phyloP scores from a whole-genome alignment of 2,329 filamentous ascomycete genomes.

The Curvularia sp. region DNA sequence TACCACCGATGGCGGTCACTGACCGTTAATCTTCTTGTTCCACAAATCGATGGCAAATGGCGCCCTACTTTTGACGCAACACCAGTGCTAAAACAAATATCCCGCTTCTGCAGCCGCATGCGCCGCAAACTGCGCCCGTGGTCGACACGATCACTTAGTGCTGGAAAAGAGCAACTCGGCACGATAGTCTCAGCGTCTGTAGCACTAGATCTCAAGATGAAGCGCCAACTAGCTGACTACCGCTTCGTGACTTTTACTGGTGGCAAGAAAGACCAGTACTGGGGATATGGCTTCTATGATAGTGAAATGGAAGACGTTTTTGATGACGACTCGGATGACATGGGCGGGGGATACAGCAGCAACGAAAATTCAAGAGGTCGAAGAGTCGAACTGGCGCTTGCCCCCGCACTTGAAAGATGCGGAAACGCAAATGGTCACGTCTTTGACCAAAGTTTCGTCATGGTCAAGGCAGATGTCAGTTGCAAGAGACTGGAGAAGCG shows the following conservation, averaged over 20 bases:
- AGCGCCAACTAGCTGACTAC: conserved; percentile 47
- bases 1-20: conserved; percentile 48
- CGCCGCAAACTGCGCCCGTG: conserved; percentile 44
- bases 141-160: conserved; percentile 37
- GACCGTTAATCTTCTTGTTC: conserved; percentile 48
- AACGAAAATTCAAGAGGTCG: conserved; percentile 25
- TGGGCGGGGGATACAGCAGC: conserved; percentile 20
- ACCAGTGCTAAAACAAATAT: conserved; percentile 46
- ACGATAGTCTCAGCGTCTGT: conserved; percentile 48
- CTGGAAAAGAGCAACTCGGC: conserved; percentile 43
- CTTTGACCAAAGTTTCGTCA: conserved; percentile 48
- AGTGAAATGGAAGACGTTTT: conserved; percentile 50
- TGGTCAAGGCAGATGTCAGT: conserved; percentile 49
- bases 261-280: conserved; percentile 41
- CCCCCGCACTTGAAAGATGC: conserved; percentile 49
- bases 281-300: conserved; percentile 47
- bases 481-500: conserved; percentile 41
- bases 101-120: conserved; percentile 39
- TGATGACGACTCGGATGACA: conserved; percentile 34
- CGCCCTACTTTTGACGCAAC: conserved; percentile 45
- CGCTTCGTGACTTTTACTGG: conserved; percentile 49
- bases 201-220: conserved; percentile 49
- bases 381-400: conserved; percentile 44
- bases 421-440: conserved; percentile 50
- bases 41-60: conserved; percentile 48